These are phyloP conservation scores for Lentinula aciculospora DNA, from an alignment of 768 basidiomycete species.

Conservation along the genomic window DNA sequence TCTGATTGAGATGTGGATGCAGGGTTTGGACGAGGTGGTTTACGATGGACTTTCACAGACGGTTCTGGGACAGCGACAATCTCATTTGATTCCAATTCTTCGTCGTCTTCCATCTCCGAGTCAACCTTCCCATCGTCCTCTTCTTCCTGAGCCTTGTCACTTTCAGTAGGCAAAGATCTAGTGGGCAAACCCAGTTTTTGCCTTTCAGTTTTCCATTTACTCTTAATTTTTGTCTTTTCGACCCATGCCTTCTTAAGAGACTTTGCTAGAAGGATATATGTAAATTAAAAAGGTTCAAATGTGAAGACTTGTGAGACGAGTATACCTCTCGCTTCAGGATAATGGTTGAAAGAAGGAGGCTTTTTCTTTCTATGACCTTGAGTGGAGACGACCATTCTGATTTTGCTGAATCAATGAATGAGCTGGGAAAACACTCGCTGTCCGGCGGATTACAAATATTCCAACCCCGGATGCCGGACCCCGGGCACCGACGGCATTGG, in stretches of 20 bases:
- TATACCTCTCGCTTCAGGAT: slow-evolving; percentile 59
- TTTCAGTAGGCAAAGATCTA: not conserved
- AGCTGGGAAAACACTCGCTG: too few relatives aligned
- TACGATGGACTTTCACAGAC: slow-evolving; percentile 1
- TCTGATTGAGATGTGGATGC: slow-evolving; percentile 5
- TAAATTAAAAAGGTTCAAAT: not conserved
- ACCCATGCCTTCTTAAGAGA: slow-evolving; percentile 81
- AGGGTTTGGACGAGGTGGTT: slow-evolving; percentile 1
- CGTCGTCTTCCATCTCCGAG: not conserved
- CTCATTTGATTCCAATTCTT: slow-evolving; percentile 11
- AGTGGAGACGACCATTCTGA: slow-evolving; percentile 8
- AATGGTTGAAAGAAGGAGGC: slow-evolving; percentile 68
- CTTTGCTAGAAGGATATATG: slow-evolving; percentile 47
- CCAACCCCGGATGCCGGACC: too few relatives aligned
- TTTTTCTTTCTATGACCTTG: slow-evolving; percentile 42
- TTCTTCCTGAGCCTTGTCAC: slow-evolving; percentile 14
- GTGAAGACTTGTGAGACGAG: not conserved
- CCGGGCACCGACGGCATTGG: slow-evolving; percentile 13
- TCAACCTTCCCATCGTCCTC: slow-evolving; percentile 7
- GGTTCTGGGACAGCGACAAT: slow-evolving; percentile 9
- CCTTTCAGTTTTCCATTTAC: slow-evolving; percentile 73
- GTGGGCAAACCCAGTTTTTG: slow-evolving; percentile 31
- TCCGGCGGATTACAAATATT: slow-evolving; percentile 17
- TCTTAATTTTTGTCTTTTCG: slow-evolving; percentile 68
- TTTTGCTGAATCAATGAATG: too few relatives aligned